Evolutionary conservation across 1,284 basidiomycete species (phyloP), one percentile per base, ranked within the genome.

Genomic region (Earliella scabrosa): DNA sequence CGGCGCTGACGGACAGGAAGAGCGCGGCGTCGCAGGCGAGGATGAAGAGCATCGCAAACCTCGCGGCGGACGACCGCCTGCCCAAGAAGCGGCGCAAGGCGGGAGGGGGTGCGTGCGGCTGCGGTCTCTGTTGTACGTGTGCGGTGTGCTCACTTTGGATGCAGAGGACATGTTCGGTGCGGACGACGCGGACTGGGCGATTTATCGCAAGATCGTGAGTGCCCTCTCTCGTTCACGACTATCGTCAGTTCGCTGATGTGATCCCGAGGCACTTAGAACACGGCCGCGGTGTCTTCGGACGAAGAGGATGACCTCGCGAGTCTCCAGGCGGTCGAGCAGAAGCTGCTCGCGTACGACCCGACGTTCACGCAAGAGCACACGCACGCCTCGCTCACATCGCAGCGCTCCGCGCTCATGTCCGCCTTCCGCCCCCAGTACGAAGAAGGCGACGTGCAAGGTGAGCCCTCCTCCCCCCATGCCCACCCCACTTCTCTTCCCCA

Each of bases 121-220:
- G 2, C 0, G 45, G 27, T 50, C 21, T 0, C 58, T 57, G 41
- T 18, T 59, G 50, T 45, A 8, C 11, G 29, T 39, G 44, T 56
- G 16, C 20, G 3, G 3, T 16, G 32, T 45, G 39, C 47, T 50
- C 6, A 52, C 35, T 1, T 36, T 21, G 21, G 9, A 40, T n/a
- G 14, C 40, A 90, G 95, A 98, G 76, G 97, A 99, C 66, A 91
- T 82, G 70, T 99, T 99, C 67, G 96, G 97, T 1, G 90, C 89
- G 27, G 91, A 98, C 64, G 97, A 99, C 68, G 93, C 90, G 16
- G 97, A 99, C 71, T 99, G 97, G 97, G 90, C 90, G 0, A 95
- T 99, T 49, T 99, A 99, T 71, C 92, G 97, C 55, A 96, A 98
- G 75, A 97, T 99, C 56, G 94, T 95, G 39, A 48, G 70, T 59